A percentile compares a stretch with the other conserved stretches of the same genome.
These are phyloP conservation scores for Rhynchospora breviuscula DNA, from an alignment of 176 grass and related monocot species.

Conservation along the genomic window DNA sequence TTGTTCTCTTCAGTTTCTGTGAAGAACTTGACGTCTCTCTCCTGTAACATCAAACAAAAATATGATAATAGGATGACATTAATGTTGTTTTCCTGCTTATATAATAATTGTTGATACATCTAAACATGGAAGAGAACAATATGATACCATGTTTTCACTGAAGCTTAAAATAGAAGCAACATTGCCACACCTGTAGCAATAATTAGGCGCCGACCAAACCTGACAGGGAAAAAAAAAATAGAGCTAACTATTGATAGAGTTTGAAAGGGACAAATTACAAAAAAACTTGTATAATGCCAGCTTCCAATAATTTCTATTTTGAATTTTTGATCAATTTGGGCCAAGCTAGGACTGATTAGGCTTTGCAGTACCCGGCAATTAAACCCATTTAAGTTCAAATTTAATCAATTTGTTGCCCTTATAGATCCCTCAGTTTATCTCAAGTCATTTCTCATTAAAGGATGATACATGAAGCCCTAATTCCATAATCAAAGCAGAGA, in stretches of 20 bases:
- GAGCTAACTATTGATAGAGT: neutral
- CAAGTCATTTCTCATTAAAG: neutral
- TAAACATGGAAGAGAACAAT: neutral
- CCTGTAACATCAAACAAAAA: conserved; percentile 33
- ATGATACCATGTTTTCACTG: conserved; percentile 83
- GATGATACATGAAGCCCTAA: neutral
- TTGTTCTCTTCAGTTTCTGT: conserved; percentile 99
- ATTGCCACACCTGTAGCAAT: conserved; percentile 99
- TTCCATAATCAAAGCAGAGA: neutral
- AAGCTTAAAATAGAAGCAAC: conserved; percentile 99
- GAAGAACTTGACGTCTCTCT: conserved; percentile 94
- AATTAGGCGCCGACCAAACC: conserved; percentile 99
- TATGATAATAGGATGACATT: neutral
- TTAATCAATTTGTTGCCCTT: neutral
- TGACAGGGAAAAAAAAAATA: conserved; percentile 29
- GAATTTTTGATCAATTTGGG: neutral
- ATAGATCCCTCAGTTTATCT: neutral
- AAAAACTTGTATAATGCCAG: neutral
- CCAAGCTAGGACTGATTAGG: neutral
- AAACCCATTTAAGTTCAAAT: neutral
- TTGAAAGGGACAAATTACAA: neutral
- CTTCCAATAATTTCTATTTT: neutral
- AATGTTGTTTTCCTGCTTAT: neutral
- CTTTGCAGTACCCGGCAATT: neutral
- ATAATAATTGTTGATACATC: neutral